Evolutionary conservation across 1,284 basidiomycete genomes (phyloP).

Genomic region (Singerocomus inundabilis): DNA sequence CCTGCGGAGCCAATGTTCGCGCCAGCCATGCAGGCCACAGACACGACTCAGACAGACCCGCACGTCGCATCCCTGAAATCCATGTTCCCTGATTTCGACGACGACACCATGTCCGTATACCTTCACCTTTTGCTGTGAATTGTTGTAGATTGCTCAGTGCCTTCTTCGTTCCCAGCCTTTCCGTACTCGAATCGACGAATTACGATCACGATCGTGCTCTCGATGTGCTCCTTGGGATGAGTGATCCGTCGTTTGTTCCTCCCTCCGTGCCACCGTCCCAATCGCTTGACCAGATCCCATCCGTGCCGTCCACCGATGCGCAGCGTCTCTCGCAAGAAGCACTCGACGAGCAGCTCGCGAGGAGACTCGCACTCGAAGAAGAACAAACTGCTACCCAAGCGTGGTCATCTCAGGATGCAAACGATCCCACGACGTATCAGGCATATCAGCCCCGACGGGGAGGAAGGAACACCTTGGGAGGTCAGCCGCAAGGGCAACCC

Average conservation of each 20-base stretch:
- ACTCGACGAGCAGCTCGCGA: slow-evolving; percentile 73
- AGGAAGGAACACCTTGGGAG: slow-evolving; percentile 6
- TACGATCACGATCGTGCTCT: slow-evolving; percentile 70
- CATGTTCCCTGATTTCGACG: slow-evolving; percentile 82
- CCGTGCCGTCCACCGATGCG: slow-evolving; percentile 14
- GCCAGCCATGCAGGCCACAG: slow-evolving; percentile 1
- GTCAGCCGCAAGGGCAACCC: slow-evolving; percentile 6
- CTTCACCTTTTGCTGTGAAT: neutral
- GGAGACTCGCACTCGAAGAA: slow-evolving; percentile 66
- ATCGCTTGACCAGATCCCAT: slow-evolving; percentile 2
- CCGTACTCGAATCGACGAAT: slow-evolving; percentile 64
- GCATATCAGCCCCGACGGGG: slow-evolving; percentile 27
- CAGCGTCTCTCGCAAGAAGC: slow-evolving; percentile 54
- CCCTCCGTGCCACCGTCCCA: slow-evolving; percentile 17
- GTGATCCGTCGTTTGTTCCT: slow-evolving; percentile 67
- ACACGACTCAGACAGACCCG: slow-evolving; percentile 38
- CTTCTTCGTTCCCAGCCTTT: slow-evolving; percentile 41
- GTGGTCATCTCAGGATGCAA: slow-evolving; percentile 28
- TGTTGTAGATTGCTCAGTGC: slow-evolving; percentile 5
- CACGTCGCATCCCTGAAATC: slow-evolving; percentile 54
- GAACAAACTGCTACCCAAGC: slow-evolving; percentile 42
- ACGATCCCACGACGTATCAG: slow-evolving; percentile 14
- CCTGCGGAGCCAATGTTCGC: neutral
- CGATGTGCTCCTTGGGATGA: slow-evolving; percentile 75
- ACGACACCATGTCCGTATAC: slow-evolving; percentile 54